These are phyloP conservation scores for Ustulina deusta DNA, from an alignment of 2,329 filamentous ascomycete species.

Conservation along the genomic window DNA sequence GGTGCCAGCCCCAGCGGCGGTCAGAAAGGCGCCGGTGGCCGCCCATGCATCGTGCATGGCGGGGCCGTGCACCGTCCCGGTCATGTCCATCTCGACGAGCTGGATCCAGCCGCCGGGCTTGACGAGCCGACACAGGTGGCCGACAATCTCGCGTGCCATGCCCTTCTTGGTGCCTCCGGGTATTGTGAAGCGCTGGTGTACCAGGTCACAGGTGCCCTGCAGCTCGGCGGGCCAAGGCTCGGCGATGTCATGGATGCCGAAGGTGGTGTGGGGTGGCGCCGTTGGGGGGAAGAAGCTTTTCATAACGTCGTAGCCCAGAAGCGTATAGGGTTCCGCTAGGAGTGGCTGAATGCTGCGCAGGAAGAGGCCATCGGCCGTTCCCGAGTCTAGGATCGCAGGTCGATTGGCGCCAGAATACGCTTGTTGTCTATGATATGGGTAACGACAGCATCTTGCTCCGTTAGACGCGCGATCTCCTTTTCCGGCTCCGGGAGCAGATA, in stretches of 20 bases:
- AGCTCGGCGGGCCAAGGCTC: constrained; percentile 24
- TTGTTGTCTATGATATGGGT: too few relatives aligned
- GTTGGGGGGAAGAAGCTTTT: constrained; percentile 18
- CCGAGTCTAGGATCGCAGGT: constrained; percentile 1
- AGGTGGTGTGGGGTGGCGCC: constrained; percentile 6
- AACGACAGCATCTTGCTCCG: too few relatives aligned
- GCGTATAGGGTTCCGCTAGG: constrained; percentile 12
- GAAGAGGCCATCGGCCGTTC: constrained; percentile 7
- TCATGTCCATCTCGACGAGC: constrained; percentile 25
- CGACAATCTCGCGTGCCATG: constrained; percentile 15
- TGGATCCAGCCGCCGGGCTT: constrained; percentile 29
- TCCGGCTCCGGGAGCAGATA: too few relatives aligned
- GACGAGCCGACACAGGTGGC: constrained; percentile 20
- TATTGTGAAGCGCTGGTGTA: constrained; percentile 27
- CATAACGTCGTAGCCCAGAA: constrained; percentile 21
- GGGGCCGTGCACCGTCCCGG: not conserved
- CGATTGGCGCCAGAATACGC: not conserved
- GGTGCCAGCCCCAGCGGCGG: too few relatives aligned
- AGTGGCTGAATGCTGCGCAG: constrained; percentile 15
- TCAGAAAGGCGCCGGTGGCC: too few relatives aligned
- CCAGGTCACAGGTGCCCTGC: constrained; percentile 18
- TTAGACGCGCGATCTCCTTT: too few relatives aligned
- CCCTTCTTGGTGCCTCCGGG: constrained; percentile 17
- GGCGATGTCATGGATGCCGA: constrained; percentile 18
- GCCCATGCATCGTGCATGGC: too few relatives aligned